Evolutionary conservation across 345 rosid species (phyloP).

Genomic region (Gynandropsis gynandra): DNA sequence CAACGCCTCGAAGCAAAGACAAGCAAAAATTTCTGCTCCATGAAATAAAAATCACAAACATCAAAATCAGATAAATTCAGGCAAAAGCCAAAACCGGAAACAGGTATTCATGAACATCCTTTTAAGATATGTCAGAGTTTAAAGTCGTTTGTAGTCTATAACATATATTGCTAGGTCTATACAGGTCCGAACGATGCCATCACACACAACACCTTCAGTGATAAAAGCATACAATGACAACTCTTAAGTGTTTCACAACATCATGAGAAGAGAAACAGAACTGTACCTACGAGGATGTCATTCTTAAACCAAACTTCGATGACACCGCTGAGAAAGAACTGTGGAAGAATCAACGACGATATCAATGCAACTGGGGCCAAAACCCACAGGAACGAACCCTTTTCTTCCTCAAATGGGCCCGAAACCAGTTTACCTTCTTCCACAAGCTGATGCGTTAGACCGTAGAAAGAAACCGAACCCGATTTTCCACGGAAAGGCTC

Average conservation of each 20-base stretch:
- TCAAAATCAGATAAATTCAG: not conserved
- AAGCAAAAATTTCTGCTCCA: constrained; percentile 56
- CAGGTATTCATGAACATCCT: not conserved
- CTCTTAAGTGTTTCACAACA: no score
- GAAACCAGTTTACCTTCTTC: constrained; percentile 66
- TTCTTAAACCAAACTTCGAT: constrained; percentile 49
- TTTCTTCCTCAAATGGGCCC: constrained; percentile 56
- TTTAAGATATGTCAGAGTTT: not conserved
- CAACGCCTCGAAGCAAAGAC: constrained; percentile 49
- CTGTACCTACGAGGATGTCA: constrained; percentile 39
- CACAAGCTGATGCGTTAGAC: constrained; percentile 61
- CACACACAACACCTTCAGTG: no score
- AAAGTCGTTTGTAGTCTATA: no score
- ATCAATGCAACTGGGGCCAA: constrained; percentile 64
- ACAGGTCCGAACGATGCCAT: no score
- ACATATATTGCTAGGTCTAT: no score
- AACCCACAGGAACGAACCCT: constrained; percentile 66
- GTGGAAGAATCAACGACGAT: constrained; percentile 60
- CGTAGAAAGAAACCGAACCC: constrained; percentile 71
- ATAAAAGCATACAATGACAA: no score
- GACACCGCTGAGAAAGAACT: constrained; percentile 50
- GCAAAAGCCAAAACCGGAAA: not conserved
- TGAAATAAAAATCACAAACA: not conserved
- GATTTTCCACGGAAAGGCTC: constrained; percentile 74
- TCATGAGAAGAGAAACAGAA: no score